phyloP scores from a whole-genome alignment of 176 grass and related monocot species.

The Raddia guianensis region DNA sequence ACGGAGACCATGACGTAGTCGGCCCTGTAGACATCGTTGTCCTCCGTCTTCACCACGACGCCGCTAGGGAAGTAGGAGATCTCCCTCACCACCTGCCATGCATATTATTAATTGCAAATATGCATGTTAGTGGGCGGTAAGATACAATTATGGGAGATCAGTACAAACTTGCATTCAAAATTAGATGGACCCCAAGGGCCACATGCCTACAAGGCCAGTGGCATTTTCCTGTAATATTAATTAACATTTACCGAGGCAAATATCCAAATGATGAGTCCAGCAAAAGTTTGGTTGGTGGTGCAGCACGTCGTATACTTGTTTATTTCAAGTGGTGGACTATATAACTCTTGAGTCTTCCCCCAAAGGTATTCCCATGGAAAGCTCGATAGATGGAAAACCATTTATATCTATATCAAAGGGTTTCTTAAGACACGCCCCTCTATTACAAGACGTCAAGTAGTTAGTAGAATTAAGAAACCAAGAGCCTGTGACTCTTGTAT shows the following conservation, averaged over 20 bases:
- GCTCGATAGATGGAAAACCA: too few relatives aligned
- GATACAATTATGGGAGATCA: neutral
- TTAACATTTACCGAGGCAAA: neutral
- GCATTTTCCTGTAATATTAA: neutral
- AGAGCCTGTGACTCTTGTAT: too few relatives aligned
- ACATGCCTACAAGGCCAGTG: neutral
- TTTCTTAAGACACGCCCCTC: too few relatives aligned
- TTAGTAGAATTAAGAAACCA: too few relatives aligned
- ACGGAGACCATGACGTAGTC: slow-evolving; percentile 63
- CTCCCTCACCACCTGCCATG: slow-evolving; percentile 42
- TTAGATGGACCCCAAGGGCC: neutral
- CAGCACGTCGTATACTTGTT: neutral
- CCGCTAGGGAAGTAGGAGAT: slow-evolving; percentile 31
- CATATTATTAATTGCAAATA: too few relatives aligned
- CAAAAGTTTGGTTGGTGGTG: neutral
- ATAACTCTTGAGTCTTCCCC: neutral
- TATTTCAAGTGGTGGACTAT: neutral
- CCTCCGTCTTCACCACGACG: slow-evolving; percentile 55
- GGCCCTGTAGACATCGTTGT: slow-evolving; percentile 44
- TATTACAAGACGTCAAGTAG: too few relatives aligned
- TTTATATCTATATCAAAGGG: too few relatives aligned
- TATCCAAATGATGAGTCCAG: neutral
- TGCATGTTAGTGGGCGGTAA: too few relatives aligned
- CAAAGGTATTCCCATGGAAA: neutral
- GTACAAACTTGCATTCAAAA: neutral